A percentile compares a stretch with the other conserved stretches of the same genome.
Conservation (phyloP, 345 rosid species). For the Litchi chinensis region DNA sequence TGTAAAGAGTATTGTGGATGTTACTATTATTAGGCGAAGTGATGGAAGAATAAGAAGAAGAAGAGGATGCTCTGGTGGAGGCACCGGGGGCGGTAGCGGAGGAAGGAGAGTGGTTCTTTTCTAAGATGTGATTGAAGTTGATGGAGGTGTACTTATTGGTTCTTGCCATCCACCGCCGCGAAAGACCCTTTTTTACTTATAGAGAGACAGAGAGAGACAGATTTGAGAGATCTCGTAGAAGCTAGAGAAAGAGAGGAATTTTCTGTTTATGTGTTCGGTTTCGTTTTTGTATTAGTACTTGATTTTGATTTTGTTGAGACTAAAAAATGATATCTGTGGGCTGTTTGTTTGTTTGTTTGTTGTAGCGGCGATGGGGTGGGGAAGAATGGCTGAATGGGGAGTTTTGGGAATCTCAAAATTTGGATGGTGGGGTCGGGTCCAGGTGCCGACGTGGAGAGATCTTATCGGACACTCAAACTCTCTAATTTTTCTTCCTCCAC, state of each 20-base stretch:
- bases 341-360: background rate
- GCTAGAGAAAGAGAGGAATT: background rate
- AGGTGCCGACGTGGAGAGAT: constrained; percentile 14
- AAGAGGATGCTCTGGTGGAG: constrained; percentile 29
- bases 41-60: constrained; percentile 49
- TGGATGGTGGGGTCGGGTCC: constrained; percentile 5
- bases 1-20: constrained; percentile 24
- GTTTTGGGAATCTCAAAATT: background rate
- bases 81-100: constrained; percentile 18
- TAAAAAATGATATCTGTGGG: background rate
- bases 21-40: constrained; percentile 22
- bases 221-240: background rate
- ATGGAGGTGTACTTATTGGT: constrained; percentile 72
- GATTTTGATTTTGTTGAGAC: background rate
- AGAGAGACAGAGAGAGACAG: background rate
- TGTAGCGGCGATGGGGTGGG: background rate
- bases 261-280: background rate
- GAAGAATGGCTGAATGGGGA: background rate
- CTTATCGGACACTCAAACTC: background rate
- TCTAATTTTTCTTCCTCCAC: background rate
- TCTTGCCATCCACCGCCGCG: constrained; percentile 76
- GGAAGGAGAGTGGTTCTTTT: constrained; percentile 41
- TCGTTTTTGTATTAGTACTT: background rate
- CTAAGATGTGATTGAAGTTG: constrained; percentile 74
- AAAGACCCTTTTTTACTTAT: background rate